These are phyloP conservation scores for Pseudocercospora pini-densiflorae DNA, from an alignment of 2,329 filamentous ascomycete species.

Conservation along the genomic window DNA sequence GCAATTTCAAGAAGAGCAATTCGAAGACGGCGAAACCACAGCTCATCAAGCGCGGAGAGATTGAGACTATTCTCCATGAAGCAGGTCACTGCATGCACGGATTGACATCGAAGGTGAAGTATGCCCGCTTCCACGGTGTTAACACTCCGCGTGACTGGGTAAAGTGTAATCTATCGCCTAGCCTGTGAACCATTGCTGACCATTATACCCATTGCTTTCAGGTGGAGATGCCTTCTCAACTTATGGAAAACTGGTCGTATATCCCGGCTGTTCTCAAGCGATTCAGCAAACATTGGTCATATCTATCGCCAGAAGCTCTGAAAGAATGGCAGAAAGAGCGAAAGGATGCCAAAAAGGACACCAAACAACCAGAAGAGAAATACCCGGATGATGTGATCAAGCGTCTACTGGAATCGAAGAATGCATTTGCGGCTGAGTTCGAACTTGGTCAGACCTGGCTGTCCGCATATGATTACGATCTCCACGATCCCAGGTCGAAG, in stretches of 20 bases:
- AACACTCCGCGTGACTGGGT: constrained; percentile 3
- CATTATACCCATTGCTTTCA: no score
- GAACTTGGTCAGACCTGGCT: background rate
- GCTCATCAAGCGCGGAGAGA: background rate
- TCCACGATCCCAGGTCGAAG: background rate
- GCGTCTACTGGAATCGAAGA: background rate
- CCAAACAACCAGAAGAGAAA: constrained; percentile 6
- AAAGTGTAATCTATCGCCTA: no score
- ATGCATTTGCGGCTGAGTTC: background rate
- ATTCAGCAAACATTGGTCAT: constrained; percentile 12
- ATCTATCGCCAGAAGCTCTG: constrained; percentile 9
- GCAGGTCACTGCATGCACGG: constrained; percentile 17
- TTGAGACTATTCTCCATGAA: constrained; percentile 14
- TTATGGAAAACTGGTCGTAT: constrained; percentile 14
- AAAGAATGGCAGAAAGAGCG: constrained; percentile 11
- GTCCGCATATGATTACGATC: background rate
- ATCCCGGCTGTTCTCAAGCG: constrained; percentile 6
- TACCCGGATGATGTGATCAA: constrained; percentile 6
- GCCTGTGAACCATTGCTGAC: no score
- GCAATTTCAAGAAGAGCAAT: constrained; percentile 2
- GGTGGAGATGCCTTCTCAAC: constrained; percentile 12
- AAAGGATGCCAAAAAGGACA: background rate
- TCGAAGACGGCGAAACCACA: constrained; percentile 1
- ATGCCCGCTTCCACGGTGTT: background rate
- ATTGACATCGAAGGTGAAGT: constrained; percentile 5